Conservation (phyloP, 179 eudicot species). For the Silene vulgaris region DNA sequence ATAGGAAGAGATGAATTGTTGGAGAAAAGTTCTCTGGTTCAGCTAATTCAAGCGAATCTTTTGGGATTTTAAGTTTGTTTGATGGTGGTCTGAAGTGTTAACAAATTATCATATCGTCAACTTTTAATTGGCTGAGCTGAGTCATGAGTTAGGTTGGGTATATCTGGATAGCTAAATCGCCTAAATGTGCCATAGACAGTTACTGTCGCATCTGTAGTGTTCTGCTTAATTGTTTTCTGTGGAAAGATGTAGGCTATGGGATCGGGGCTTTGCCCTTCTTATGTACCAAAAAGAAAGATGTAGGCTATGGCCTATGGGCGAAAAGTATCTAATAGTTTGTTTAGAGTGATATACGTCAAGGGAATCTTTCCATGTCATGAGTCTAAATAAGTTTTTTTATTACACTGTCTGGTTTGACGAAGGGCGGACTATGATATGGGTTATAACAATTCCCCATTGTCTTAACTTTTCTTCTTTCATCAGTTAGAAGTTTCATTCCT, state of each 20-base stretch:
- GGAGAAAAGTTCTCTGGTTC: background rate
- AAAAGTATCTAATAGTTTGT: background rate
- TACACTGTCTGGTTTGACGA: background rate
- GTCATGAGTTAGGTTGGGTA: background rate
- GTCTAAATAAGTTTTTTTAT: background rate
- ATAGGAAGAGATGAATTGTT: too few species aligned
- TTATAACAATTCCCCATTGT: background rate
- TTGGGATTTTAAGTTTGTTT: background rate
- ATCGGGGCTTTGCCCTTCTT: too few species aligned
- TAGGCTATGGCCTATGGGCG: too few species aligned
- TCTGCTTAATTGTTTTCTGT: background rate
- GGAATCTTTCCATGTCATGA: background rate
- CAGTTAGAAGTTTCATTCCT: background rate
- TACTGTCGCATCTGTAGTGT: background rate
- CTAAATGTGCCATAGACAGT: background rate
- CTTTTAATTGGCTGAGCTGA: background rate
- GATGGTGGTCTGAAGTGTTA: background rate
- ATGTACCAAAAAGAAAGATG: too few species aligned
- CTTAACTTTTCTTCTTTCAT: background rate
- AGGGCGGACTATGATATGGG: background rate
- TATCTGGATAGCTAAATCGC: too few species aligned
- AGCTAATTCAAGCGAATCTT: background rate
- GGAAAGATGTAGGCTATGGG: background rate
- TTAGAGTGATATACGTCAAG: background rate
- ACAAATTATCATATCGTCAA: background rate